Base-by-base conservation (phyloP, 352 stramenopile genomes). In the Phytophthora foliorum region DNA sequence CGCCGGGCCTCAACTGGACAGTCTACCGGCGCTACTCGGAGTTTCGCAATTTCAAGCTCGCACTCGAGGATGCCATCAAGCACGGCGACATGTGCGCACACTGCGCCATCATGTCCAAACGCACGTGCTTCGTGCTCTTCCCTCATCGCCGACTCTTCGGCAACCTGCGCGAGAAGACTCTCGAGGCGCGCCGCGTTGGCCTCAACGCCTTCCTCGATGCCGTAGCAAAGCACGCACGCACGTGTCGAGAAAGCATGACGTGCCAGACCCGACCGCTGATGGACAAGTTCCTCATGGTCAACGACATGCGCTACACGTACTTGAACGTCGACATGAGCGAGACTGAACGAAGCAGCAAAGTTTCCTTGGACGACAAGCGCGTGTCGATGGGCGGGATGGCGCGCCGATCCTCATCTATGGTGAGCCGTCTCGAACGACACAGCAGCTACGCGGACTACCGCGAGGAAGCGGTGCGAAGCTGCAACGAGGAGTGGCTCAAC, bases 251-350 rank as follows among this genome's bases (percentile, higher is more conserved):
- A 51, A 84, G 77, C 60, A 78, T 82, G 66, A 88, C 78, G 25
- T 96, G 89, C 57, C 72, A 90, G 54, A 92, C 84, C 42, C 84
- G 89, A 0, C 68, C 70, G 52, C 73, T 96, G 41, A 92, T 96
- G 79, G 86, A 96, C 72, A 81, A 94, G 69, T 96, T 96, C 65
- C 80, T 96, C 46, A 91, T 94, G 81, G 85, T 94, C 17, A 91
- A 91, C 64, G 87, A 96, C 58, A 93, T 95, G 87, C 84, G 87
- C 39, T 96, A 94, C 84, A 95, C 87, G 65, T 95, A 92, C 60
- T 71, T 95, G 46, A 91, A 92, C 72, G 82, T 95, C 25, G 85
- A 93, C 61, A 92, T 93, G 84, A 87, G 77, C 57, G 84, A 92
- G 41, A 56, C 82, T 27, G 81, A 90, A 17, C 72, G 69, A 49